Evolutionary conservation across 306 rosid genomes (phyloP), one percentile per base, ranked within the genome.

Genomic region (Corylus heterophylla): DNA sequence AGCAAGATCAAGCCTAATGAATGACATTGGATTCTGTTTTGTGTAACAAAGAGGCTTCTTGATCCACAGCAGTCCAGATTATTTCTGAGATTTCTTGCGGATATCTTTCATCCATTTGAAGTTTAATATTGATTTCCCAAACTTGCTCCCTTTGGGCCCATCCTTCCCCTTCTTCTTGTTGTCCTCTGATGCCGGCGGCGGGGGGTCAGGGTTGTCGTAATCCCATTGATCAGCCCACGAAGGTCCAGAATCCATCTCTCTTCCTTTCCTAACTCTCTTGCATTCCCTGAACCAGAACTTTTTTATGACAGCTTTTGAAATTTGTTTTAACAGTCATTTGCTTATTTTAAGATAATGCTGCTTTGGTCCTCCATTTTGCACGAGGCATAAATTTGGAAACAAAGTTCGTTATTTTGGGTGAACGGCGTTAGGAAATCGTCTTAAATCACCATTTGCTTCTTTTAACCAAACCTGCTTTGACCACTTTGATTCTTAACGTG

Each of bases 221-320:
- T 91, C 96, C 96, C 96, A 91, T 79, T 89, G 96, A 83, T 91
- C 96, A 73, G 90, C 96, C 93, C 96, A 91, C 0, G 93, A 87
- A 63, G 68, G 37, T 27, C 89, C 89, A 29, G 92, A 85, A 90
- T 89, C 87, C 93, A 89, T 89, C 0, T 64, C 55, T 69, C 9
- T 51, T 61, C 11, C 5, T 4, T 52, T 8, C 17, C 14, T 29
- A 2, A 18, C 67, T 31, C 45, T 68, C 35, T 18, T 58, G 73
- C 39, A 49, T 25, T 71, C 11, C 18, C 27, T 44, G 69, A 58
- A 35, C 48, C 16, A 5, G 25, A 20, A 44, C 17, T 74, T 69
- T 73, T 71, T 58, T 72, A 72, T 22, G 58, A 51, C 58, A 31
- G 48, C 47, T 74, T 76, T 51, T 59, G 18, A 71, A 73, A 45